These are phyloP conservation scores for Luffa acutangula DNA, from an alignment of 306 rosid species.

Conservation along the genomic window DNA sequence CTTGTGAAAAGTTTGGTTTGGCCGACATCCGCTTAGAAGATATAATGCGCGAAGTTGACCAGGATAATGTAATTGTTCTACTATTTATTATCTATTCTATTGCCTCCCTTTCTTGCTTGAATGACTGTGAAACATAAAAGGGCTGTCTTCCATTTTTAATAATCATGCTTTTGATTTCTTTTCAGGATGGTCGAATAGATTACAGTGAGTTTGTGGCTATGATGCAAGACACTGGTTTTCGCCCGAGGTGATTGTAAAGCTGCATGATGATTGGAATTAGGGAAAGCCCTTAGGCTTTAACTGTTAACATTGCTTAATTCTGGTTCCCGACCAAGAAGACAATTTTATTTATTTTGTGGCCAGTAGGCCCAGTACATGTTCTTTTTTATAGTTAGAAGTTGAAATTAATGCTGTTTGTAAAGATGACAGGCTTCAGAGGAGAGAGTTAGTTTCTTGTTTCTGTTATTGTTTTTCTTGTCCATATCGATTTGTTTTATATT, in stretches of 20 bases:
- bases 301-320: conserved; percentile 19
- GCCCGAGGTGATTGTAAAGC: conserved; percentile 26
- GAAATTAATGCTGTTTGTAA: conserved; percentile 27
- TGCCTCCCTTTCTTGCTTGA: background rate
- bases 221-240: conserved; percentile 84
- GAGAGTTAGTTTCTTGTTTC: conserved; percentile 21
- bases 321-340: conserved; percentile 16
- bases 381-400: conserved; percentile 21
- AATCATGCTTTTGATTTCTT: conserved; percentile 11
- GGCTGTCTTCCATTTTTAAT: background rate
- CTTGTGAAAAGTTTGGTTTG: conserved; percentile 69
- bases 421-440: conserved; percentile 27
- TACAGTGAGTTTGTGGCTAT: conserved; percentile 84
- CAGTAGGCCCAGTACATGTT: conserved; percentile 13
- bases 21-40: conserved; percentile 62
- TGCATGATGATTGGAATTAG: conserved; percentile 23
- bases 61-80: conserved; percentile 54
- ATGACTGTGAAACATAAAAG: background rate
- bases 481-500: conserved; percentile 17
- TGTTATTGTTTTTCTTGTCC: conserved; percentile 23
- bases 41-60: conserved; percentile 66
- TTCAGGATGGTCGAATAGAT: conserved; percentile 97
- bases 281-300: conserved; percentile 19
- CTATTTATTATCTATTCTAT: background rate
- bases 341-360: conserved; percentile 3